Conservation (phyloP, 2,329 filamentous ascomycete genomes). For the Colletotrichum abscissum region DNA sequence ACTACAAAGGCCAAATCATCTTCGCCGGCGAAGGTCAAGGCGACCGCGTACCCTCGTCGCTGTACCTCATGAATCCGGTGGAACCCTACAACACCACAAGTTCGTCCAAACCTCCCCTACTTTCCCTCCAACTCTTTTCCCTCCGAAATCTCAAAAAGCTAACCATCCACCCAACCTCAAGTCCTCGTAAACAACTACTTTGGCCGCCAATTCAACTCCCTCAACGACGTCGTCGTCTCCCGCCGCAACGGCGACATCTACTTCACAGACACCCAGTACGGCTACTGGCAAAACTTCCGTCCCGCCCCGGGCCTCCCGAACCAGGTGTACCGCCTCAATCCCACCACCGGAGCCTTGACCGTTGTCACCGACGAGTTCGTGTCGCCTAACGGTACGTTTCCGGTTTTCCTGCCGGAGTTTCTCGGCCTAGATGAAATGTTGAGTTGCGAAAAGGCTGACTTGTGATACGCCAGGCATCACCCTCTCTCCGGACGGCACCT, state of each 20-base stretch:
- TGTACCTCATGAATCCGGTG: conserved; percentile 55
- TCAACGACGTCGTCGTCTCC: conserved; percentile 68
- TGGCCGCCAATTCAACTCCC: conserved; percentile 68
- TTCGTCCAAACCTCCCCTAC: conserved; percentile 34
- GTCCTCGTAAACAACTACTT: conserved; percentile 69
- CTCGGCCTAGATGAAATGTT: too few species aligned
- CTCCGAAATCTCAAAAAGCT: background rate
- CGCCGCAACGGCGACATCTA: conserved; percentile 68
- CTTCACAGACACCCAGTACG: conserved; percentile 73
- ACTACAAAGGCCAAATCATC: conserved; percentile 60
- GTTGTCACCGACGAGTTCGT: conserved; percentile 69
- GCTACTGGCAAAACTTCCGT: conserved; percentile 68
- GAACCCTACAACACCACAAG: conserved; percentile 63
- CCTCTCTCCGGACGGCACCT: conserved; percentile 64
- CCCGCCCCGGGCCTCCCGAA: conserved; percentile 62
- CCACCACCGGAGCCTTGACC: conserved; percentile 59
- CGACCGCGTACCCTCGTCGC: conserved; percentile 48
- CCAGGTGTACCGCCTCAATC: conserved; percentile 69
- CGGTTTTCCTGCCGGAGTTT: conserved; percentile 19
- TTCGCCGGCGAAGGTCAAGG: conserved; percentile 64
- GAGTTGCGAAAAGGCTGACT: too few species aligned
- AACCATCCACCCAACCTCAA: conserved; percentile 28
- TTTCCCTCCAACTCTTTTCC: too few species aligned
- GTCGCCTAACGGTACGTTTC: conserved; percentile 58
- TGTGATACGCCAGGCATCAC: conserved; percentile 53